These are phyloP conservation scores for Aspergillus vadensis DNA, from an alignment of 2,329 filamentous ascomycete genomes.

Conservation along the genomic window DNA sequence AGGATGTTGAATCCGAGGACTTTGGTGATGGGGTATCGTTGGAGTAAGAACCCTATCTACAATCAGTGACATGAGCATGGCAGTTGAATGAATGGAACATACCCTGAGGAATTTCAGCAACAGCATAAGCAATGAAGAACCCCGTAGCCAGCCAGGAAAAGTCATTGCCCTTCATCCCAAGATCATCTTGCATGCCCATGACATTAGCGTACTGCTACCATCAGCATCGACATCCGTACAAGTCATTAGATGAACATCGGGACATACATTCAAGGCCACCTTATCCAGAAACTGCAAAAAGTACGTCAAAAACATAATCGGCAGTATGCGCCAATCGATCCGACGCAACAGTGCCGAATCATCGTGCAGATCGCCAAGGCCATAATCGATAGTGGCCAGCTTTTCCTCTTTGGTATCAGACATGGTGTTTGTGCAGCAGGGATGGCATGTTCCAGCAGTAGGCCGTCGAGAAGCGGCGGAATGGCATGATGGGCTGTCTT, in stretches of 20 bases:
- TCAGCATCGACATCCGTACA: neutral
- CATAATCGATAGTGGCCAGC: slow-evolving; percentile 19
- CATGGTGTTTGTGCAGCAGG: neutral
- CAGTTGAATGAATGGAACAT: slow-evolving; percentile 14
- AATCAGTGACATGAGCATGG: neutral
- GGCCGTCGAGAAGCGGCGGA: neutral
- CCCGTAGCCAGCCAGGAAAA: slow-evolving; percentile 65
- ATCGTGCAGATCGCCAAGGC: slow-evolving; percentile 37
- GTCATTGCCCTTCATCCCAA: slow-evolving; percentile 59
- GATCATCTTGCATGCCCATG: slow-evolving; percentile 62
- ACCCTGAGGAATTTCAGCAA: slow-evolving; percentile 64
- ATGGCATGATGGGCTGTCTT: slow-evolving; percentile 7
- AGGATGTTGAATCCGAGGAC: slow-evolving; percentile 62
- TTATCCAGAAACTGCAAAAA: slow-evolving; percentile 67
- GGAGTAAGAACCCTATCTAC: slow-evolving; percentile 56
- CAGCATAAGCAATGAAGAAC: slow-evolving; percentile 63
- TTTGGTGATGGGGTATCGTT: slow-evolving; percentile 62
- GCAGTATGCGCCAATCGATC: slow-evolving; percentile 62
- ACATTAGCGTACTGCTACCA: slow-evolving; percentile 61
- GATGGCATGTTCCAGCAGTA: neutral
- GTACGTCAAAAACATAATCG: slow-evolving; percentile 64
- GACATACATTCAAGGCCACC: slow-evolving; percentile 59
- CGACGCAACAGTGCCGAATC: slow-evolving; percentile 54
- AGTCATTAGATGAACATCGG: too few species aligned
- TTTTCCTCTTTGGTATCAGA: slow-evolving; percentile 7